Evolutionary conservation across 345 rosid species (phyloP), one percentile per base, ranked within the genome.

Genomic region (Gossypium australe): DNA sequence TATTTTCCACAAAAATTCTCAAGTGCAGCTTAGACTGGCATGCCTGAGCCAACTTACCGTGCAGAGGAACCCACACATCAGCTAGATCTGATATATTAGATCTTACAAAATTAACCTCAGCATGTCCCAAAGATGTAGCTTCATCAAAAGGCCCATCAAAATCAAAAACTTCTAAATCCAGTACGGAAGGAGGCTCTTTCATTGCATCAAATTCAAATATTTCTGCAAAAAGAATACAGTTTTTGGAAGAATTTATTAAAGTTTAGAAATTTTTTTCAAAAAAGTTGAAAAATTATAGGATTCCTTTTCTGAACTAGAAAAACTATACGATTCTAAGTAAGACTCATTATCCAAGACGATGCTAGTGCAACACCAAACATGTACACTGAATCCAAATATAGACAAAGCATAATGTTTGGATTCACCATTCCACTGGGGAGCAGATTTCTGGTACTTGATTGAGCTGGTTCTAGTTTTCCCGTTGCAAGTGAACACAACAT

Each of bases 161-260:
- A 85, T 95, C 96, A 47, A 79, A 94, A 78, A 95, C 92, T 84
- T 95, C 98, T 77, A 95, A 84, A 71, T 89, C 97, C 76, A 95
- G 87, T 78, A 86, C 86, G 43, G 99, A 95, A 73, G 99, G 99
- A 79, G 98, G 99, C 58, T 92, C 99, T 18, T 89, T 90, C 98
- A 91, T 95, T 9, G 99, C 98, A 85, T 95, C 94, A 71, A 92
- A 95, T 80, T 95, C 98, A 82, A 92, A 92, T 79, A 95, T 95
- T 89, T 95, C 99, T 95, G 93, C 88, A 83, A 75, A 70, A 49
- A 77, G 29, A 81, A 53, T 1, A 73, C 10, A 29, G 69, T 68
- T 55, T 63, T 22, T 9, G 34, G 43, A 63, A 34, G 41, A 73
- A 17, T 22, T 67, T 38, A 48, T 75, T 20, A 70, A 59, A 79